phyloP scores from a whole-genome alignment of 2,329 filamentous ascomycete species.

The Helotiales sp. region DNA sequence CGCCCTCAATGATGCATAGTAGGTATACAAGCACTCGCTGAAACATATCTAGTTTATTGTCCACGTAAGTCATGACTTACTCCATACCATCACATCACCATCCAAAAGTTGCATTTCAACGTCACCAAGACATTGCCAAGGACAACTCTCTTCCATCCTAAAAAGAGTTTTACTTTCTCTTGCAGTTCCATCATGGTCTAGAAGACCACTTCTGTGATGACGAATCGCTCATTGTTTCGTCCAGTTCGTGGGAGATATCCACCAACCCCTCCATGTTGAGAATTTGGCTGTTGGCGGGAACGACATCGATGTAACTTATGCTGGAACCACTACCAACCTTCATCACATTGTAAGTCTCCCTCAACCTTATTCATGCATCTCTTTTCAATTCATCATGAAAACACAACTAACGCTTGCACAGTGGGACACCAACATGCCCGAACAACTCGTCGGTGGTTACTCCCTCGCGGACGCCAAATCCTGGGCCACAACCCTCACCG shows the following conservation, averaged over 20 bases:
- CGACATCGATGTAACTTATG: constrained; percentile 62
- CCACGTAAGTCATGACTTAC: constrained; percentile 34
- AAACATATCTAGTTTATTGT: constrained; percentile 24
- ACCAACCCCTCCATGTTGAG: constrained; percentile 68
- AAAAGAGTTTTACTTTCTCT: constrained; percentile 13
- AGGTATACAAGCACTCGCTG: not conserved
- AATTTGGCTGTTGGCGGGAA: constrained; percentile 67
- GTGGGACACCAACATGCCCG: constrained; percentile 63
- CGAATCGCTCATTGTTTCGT: constrained; percentile 32
- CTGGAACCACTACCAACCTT: constrained; percentile 57
- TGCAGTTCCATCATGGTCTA: constrained; percentile 22
- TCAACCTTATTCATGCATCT: not conserved
- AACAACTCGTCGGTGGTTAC: constrained; percentile 59
- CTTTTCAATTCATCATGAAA: not conserved
- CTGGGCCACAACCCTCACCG: constrained; percentile 58
- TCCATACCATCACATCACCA: not conserved
- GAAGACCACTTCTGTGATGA: not conserved
- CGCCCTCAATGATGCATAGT: not conserved
- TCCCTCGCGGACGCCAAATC: constrained; percentile 47
- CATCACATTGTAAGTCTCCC: constrained; percentile 56
- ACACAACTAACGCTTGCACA: constrained; percentile 2
- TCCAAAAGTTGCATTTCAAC: constrained; percentile 1
- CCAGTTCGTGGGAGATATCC: constrained; percentile 55
- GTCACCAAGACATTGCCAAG: constrained; percentile 3
- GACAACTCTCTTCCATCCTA: constrained; percentile 3